A percentile compares a stretch with the other conserved stretches of the same genome.
phyloP scores from a whole-genome alignment of 257 asterid species.

The Solanum piurae region DNA sequence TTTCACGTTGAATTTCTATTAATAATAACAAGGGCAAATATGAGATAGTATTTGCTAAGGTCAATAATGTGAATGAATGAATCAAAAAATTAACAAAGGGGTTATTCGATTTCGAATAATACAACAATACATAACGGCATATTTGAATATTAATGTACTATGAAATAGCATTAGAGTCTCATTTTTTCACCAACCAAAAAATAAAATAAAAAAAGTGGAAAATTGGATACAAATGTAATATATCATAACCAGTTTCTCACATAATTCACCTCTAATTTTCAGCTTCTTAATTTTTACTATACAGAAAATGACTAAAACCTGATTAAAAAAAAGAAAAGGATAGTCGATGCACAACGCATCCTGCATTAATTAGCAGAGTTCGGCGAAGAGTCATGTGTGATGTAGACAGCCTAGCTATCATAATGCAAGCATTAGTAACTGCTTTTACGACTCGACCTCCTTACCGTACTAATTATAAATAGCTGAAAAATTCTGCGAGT shows the following conservation, averaged over 20 bases:
- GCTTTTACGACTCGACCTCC: no score
- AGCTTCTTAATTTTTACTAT: not conserved
- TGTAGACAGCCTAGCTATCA: not conserved
- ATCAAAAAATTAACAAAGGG: not conserved
- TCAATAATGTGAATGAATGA: not conserved
- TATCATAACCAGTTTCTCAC: conserved; percentile 23
- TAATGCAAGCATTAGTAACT: not conserved
- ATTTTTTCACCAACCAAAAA: not conserved
- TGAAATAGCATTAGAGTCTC: not conserved
- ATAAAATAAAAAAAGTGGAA: not conserved
- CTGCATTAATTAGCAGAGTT: not conserved
- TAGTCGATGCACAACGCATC: not conserved
- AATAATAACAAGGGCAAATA: not conserved
- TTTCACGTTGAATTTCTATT: not conserved
- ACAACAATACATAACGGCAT: not conserved
- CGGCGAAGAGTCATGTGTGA: not conserved
- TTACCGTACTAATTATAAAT: not conserved
- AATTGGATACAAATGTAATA: not conserved
- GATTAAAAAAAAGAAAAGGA: not conserved
- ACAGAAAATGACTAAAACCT: not conserved
- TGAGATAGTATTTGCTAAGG: not conserved
- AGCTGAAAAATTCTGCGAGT: not conserved
- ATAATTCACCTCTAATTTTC: conserved; percentile 30
- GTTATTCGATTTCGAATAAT: not conserved
- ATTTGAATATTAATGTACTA: not conserved